Conservation (phyloP, 805 yeast genomes). For the Kuraishia cidri region DNA sequence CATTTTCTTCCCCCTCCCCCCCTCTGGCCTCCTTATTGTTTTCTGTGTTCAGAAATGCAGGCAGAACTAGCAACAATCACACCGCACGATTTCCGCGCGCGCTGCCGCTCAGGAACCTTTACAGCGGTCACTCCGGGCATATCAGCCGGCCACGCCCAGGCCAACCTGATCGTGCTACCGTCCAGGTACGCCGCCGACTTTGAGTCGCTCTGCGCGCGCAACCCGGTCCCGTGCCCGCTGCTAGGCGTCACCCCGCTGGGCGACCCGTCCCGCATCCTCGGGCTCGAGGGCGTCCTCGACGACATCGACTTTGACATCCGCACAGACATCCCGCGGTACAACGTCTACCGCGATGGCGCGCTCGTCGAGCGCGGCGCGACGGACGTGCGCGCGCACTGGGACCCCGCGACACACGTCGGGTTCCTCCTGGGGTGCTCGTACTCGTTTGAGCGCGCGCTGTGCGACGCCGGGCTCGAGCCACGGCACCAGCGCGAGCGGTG, state of each 20-base stretch:
- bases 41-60: too few relatives aligned
- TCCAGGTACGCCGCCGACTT: constrained; percentile 22
- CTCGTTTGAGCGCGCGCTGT: constrained; percentile 27
- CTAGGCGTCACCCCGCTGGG: constrained; percentile 19
- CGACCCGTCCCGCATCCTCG: constrained; percentile 12
- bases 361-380: constrained; percentile 10
- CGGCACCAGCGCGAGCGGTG: constrained; percentile 11
- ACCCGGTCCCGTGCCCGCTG: constrained; percentile 30
- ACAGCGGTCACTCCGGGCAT: neutral
- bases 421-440: constrained; percentile 32
- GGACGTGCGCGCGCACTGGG: constrained; percentile 22
- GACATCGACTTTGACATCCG: constrained; percentile 18
- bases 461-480: constrained; percentile 19
- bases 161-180: constrained; percentile 27
- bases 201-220: constrained; percentile 22
- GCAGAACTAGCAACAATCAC: too few relatives aligned
- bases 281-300: constrained; percentile 7
- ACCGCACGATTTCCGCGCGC: neutral
- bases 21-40: too few relatives aligned
- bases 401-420: constrained; percentile 21
- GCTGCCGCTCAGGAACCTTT: neutral
- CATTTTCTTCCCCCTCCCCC: too few relatives aligned
- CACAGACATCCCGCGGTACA: constrained; percentile 25
- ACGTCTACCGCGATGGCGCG: constrained; percentile 22
- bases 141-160: constrained; percentile 23